Base-by-base conservation (phyloP, 345 rosid genomes). In the Diplotaxis tenuifolia region DNA sequence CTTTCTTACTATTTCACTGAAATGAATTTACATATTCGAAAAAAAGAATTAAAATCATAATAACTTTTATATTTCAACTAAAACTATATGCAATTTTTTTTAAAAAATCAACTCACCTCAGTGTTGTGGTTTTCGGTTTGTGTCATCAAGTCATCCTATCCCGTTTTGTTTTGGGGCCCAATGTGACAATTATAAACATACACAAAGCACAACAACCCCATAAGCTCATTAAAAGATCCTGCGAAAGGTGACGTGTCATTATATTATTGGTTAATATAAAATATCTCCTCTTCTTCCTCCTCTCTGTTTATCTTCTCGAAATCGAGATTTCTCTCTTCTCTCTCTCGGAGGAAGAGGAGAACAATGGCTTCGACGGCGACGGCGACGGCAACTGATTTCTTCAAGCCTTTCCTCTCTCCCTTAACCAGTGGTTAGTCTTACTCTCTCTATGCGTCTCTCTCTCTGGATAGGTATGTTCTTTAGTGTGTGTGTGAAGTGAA, bases 281-380 rank as follows among this genome's bases (percentile, higher is more conserved):
- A 21, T 18, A 55, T 62, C 57, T 65, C 18, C 12, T 27, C n/a
- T 6, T 6, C 12, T 38, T 11, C 16, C 11, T 25, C 28, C 9
- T 47, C 14, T 22, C 57, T 6, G 14, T 77, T 8, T 80, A 21
- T 58, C 70, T 32, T 29, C 56, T 62, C 72, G 6, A 63, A 23
- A 8, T 63, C 70, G 45, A 62, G 60, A 22, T 28, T 6, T 23
- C 53, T 28, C 23, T 19, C 18, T 58, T n/a, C 40, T 47, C 14
- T 2, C 16, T 49, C 64, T 52, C 11, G 6, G 8, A 3, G 50
- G 19, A 34, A 42, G 19, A 34, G 59, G 28, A 25, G 59, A 47
- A 45, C 11, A 75, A 88, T 85, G 96, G 84, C 87, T 23, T 84
- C 96, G 53, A 78, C 86, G 16, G 66, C 74, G 32, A 67, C 84